Conservation (phyloP, 192 early-diverging fungal species). For the Helicostylum pulchrum region DNA sequence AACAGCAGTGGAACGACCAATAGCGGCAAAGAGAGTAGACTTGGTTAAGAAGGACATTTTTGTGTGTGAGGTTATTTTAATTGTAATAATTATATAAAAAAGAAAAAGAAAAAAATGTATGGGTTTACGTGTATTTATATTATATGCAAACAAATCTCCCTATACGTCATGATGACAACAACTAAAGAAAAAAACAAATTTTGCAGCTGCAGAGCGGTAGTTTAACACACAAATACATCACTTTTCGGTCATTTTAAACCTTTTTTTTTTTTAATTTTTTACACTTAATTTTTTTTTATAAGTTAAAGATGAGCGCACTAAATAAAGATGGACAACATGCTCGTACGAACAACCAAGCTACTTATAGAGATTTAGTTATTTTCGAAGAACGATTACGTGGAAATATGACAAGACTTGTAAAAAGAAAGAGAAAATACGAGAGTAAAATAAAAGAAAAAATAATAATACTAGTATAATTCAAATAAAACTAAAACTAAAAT, state of each 20-base stretch:
- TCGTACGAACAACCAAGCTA: slow-evolving; percentile 25
- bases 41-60: not conserved
- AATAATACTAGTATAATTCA: not conserved
- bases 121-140: not conserved
- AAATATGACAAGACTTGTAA: slow-evolving; percentile 63
- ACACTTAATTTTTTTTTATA: too few relatives aligned
- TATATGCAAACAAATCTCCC: not conserved
- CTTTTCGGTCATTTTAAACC: too few relatives aligned
- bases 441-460: slow-evolving; percentile 30
- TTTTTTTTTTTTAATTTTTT: too few relatives aligned
- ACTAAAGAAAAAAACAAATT: too few relatives aligned
- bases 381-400: slow-evolving; percentile 79
- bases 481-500: not conserved
- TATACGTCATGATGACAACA: too few relatives aligned
- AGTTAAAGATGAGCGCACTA: too few relatives aligned
- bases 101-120: not conserved
- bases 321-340: not conserved
- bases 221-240: too few relatives aligned
- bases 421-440: slow-evolving; percentile 72
- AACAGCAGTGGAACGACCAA: not conserved
- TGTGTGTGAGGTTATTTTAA: not conserved
- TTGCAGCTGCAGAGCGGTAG: too few relatives aligned
- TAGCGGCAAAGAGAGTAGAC: not conserved
- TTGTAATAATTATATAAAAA: not conserved
- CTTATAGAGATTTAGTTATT: slow-evolving; percentile 72